A percentile compares a stretch with the other conserved stretches of the same genome.
Conservation (phyloP, 495 filamentous ascomycete species). For the Talaromyces trachyspermus region DNA sequence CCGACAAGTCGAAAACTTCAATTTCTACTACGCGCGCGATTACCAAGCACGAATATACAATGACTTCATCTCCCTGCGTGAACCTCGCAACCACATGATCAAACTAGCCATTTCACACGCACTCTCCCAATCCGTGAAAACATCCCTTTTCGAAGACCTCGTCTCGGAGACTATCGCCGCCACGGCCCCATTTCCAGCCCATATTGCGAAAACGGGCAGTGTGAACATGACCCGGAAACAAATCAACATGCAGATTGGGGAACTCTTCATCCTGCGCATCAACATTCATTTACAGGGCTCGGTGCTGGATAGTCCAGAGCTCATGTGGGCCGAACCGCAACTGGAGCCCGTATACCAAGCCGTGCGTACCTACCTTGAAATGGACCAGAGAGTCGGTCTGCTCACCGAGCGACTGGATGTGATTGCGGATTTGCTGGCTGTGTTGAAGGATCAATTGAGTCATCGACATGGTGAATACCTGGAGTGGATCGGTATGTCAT, state of each 20-base stretch:
- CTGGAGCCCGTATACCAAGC: constrained; percentile 93
- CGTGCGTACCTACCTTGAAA: constrained; percentile 90
- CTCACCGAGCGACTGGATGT: constrained; percentile 87
- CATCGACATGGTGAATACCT: constrained; percentile 94
- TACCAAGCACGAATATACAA: constrained; percentile 99
- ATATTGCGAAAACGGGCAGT: constrained; percentile 86
- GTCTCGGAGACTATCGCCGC: constrained; percentile 87
- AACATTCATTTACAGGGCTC: constrained; percentile 96
- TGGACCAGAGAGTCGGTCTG: constrained; percentile 90
- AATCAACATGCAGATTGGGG: constrained; percentile 98
- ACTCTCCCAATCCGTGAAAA: constrained; percentile 87
- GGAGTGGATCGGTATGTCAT: constrained; percentile 81
- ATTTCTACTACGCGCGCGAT: constrained; percentile 96
- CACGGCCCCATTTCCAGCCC: constrained; percentile 81
- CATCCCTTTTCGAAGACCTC: constrained; percentile 94
- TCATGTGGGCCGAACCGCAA: constrained; percentile 98
- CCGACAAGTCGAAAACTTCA: constrained; percentile 93
- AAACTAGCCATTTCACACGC: constrained; percentile 96
- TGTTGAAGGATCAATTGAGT: constrained; percentile 91
- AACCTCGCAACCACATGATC: constrained; percentile 94
- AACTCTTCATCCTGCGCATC: constrained; percentile 94
- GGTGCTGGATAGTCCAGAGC: constrained; percentile 92
- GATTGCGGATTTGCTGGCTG: constrained; percentile 87
- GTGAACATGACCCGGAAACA: constrained; percentile 73
- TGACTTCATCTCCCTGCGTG: constrained; percentile 89